These are phyloP conservation scores for Neodidymelliopsis sp. DNA, from an alignment of 2,329 filamentous ascomycete genomes.

Conservation along the genomic window DNA sequence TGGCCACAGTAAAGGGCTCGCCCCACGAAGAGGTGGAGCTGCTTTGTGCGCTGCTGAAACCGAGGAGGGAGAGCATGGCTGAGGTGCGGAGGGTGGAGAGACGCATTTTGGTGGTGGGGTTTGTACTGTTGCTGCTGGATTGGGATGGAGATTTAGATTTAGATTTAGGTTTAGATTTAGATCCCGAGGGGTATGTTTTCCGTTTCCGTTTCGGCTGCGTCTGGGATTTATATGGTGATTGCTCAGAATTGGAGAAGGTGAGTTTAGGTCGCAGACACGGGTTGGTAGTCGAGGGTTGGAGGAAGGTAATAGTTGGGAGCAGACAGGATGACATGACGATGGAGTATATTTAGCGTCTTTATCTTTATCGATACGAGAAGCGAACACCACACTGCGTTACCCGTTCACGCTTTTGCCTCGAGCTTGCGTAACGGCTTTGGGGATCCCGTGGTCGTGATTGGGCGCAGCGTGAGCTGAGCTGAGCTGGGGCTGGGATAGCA, in stretches of 20 bases:
- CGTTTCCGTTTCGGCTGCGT: not conserved
- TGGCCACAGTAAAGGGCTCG: slow-evolving; percentile 25
- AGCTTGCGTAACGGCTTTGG: too few relatives aligned
- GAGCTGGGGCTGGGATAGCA: too few relatives aligned
- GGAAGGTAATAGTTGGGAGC: slow-evolving; percentile 9
- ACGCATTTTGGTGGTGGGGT: slow-evolving; percentile 25
- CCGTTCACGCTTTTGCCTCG: too few relatives aligned
- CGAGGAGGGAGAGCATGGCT: slow-evolving; percentile 23
- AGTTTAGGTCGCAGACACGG: slow-evolving; percentile 2
- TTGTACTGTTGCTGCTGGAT: too few relatives aligned
- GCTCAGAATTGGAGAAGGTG: not conserved
- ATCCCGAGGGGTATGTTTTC: not conserved
- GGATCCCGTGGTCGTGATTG: too few relatives aligned
- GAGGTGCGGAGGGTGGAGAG: slow-evolving; percentile 12
- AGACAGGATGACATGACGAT: slow-evolving; percentile 9
- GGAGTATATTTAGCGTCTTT: slow-evolving; percentile 2
- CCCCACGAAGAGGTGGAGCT: slow-evolving; percentile 22
- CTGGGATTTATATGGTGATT: too few relatives aligned
- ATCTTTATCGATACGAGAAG: slow-evolving; percentile 4
- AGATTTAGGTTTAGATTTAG: too few relatives aligned
- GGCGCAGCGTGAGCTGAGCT: too few relatives aligned
- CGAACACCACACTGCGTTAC: too few relatives aligned
- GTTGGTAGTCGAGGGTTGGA: slow-evolving; percentile 10
- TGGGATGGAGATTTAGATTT: too few relatives aligned
- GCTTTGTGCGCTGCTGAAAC: slow-evolving; percentile 15